Evolutionary conservation across 345 rosid species (phyloP), one percentile per base, ranked within the genome.

Genomic region (Salix dunnii): DNA sequence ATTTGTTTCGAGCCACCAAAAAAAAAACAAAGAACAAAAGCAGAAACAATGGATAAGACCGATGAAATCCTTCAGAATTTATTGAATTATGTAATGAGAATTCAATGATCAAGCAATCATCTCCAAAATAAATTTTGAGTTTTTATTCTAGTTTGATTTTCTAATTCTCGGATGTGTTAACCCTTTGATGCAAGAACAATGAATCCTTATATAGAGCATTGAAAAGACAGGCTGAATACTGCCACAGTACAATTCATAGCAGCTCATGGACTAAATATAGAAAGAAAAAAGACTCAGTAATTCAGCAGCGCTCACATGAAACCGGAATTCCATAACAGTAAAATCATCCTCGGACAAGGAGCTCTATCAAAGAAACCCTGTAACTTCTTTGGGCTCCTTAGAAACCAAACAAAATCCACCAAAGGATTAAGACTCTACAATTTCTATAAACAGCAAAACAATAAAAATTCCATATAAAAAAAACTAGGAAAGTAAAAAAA

Each of bases 1-100:
- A 66, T 51, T 62, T 71, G 70, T 49, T 58, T 68, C 77, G 5
- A 73, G 17, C 58, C 66, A 68, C 55, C 43, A 61, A 3, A 68
- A 49, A 49, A 40, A 12, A 9, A 38, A 5, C 30, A 68, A 40
- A 68, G 27, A 38, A 5, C 16, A 9, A 40, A 64, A 20, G 58
- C 16, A 70, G 49, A 27, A 49, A 48, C 28, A 17, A 61, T 30
- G 3, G 14, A 71, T 2, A 53, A 48, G 13, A 70, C 55, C 33
- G 21, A 28, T 11, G 33, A 49, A 20, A 72, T 43, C 33, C 72
- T 60, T 21, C 20, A 71, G 11, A 21, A 5, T 40, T 18, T 42
- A 40, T n/a, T 35, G 16, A 60, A 55, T 12, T 48, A 5, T 21
- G 38, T 8, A 31, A 31, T 36, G 36, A 38, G 51, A 33, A 33